A percentile compares a stretch with the other conserved stretches of the same genome.
Conservation (phyloP, 2,329 filamentous ascomycete species). For the Sporothrix brunneoviolacea region DNA sequence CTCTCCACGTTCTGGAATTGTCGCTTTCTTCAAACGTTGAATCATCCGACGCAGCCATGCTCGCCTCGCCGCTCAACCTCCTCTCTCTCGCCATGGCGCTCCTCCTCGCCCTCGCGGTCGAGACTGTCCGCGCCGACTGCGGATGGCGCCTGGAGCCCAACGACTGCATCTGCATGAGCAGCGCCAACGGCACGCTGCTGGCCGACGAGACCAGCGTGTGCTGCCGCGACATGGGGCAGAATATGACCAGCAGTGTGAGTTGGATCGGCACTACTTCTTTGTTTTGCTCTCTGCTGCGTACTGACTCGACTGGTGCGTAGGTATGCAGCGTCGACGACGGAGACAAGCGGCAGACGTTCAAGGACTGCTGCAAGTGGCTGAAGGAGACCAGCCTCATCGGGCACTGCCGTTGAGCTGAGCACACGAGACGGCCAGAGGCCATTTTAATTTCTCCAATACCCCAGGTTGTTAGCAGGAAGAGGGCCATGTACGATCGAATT, state of each 20-base stretch:
- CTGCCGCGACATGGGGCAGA: too few relatives aligned
- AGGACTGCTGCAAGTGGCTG: slow-evolving; percentile 16
- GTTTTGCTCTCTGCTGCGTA: too few relatives aligned
- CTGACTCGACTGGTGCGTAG: too few relatives aligned
- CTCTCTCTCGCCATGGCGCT: background rate
- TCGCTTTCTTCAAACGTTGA: too few relatives aligned
- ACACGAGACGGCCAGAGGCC: too few relatives aligned
- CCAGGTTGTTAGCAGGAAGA: too few relatives aligned
- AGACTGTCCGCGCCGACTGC: slow-evolving; percentile 4
- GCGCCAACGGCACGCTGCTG: slow-evolving; percentile 5
- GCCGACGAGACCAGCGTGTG: slow-evolving; percentile 10
- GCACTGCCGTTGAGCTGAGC: slow-evolving; percentile 12
- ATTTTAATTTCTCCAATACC: background rate
- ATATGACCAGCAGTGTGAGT: too few relatives aligned
- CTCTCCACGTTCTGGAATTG: too few relatives aligned
- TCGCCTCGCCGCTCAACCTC: too few relatives aligned
- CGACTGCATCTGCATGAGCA: slow-evolving; percentile 17
- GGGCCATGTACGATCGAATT: too few relatives aligned
- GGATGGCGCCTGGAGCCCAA: slow-evolving; percentile 12
- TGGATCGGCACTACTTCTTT: too few relatives aligned
- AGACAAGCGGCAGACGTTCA: slow-evolving; percentile 14
- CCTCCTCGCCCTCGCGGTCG: background rate
- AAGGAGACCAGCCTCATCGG: slow-evolving; percentile 14
- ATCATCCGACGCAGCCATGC: background rate
- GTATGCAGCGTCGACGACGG: slow-evolving; percentile 5